Conservation (phyloP, 768 basidiomycete genomes). For the Trichaptum fuscoviolaceum region DNA sequence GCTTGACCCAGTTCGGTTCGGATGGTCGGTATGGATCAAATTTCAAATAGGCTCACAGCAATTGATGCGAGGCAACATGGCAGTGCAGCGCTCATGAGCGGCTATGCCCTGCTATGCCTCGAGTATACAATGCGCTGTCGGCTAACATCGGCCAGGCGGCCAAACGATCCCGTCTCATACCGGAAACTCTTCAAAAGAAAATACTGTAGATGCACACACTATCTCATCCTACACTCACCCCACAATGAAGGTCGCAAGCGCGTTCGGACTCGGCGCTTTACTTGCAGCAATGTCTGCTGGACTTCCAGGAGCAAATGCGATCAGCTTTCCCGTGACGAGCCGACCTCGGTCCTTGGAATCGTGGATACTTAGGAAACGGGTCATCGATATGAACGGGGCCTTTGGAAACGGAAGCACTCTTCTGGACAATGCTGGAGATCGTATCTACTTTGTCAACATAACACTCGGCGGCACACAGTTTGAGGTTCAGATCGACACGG, state of each 20-base stretch:
- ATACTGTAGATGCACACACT: no score
- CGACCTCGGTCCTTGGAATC: neutral
- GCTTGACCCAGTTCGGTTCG: no score
- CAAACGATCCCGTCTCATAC: no score
- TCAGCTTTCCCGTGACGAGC: neutral
- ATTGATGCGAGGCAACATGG: no score
- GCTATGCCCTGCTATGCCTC: no score
- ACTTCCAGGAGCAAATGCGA: neutral
- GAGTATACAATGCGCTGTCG: no score
- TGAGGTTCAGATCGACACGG: constrained; percentile 68
- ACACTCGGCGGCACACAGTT: constrained; percentile 55
- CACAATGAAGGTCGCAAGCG: neutral
- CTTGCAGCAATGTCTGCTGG: neutral
- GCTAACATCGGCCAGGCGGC: no score
- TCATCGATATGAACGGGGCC: neutral
- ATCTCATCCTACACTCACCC: neutral
- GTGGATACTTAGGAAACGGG: neutral
- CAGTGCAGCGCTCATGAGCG: no score
- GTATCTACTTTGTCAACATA: constrained; percentile 41
- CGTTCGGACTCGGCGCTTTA: neutral
- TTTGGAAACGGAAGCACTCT: neutral
- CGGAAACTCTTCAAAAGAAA: no score
- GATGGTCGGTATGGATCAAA: no score
- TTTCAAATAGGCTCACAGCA: no score
- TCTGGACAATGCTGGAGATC: constrained; percentile 15